Conservation (phyloP, 176 grass and related monocot species). For the Melocanna baccifera region DNA sequence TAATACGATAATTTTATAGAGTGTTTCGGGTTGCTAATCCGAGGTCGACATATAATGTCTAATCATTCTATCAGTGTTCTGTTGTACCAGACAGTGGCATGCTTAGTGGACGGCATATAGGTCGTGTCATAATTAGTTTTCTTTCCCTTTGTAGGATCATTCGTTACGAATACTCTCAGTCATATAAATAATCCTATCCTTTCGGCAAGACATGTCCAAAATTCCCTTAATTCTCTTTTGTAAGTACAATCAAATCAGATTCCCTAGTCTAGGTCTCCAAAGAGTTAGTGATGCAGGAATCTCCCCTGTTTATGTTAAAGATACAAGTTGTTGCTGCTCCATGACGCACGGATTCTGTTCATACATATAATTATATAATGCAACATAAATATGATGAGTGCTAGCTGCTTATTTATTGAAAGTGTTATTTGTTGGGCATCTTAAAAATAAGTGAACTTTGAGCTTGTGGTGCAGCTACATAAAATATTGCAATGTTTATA, state of each 20-base stretch:
- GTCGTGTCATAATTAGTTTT: constrained; percentile 20
- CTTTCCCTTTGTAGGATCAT: background rate
- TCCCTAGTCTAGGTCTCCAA: background rate
- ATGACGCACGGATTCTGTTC: background rate
- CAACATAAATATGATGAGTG: background rate
- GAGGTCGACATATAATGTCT: background rate
- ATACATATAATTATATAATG: background rate
- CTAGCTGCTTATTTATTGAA: background rate
- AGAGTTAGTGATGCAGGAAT: constrained; percentile 8
- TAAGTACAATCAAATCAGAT: background rate
- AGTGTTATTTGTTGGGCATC: background rate
- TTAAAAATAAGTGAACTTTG: background rate
- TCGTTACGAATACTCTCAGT: background rate
- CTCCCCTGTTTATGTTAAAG: background rate
- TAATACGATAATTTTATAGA: background rate
- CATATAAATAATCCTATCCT: background rate
- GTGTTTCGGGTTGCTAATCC: no score
- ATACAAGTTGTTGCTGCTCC: background rate
- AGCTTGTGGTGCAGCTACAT: background rate
- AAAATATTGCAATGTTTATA: background rate
- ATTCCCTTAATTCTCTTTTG: background rate
- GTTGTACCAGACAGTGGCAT: constrained; percentile 4
- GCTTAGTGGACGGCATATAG: constrained; percentile 30
- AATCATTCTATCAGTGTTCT: background rate
- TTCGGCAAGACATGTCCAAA: background rate